phyloP scores from a whole-genome alignment of 2,329 filamentous ascomycete species.

The Botrytis byssoidea region DNA sequence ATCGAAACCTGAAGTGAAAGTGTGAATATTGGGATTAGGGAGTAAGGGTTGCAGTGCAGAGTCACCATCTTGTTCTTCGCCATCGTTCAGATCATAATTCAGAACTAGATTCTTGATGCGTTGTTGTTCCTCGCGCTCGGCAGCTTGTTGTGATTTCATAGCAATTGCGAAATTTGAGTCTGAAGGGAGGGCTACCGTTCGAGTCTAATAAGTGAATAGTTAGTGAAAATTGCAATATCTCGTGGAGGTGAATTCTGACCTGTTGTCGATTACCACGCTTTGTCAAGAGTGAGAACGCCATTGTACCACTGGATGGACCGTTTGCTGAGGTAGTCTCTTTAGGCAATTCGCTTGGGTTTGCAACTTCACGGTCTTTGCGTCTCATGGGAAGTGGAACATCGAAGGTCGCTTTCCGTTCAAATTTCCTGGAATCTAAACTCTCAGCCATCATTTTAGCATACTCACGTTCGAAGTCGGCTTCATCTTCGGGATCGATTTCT shows the following conservation, averaged over 20 bases:
- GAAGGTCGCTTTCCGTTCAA: slow-evolving; percentile 90
- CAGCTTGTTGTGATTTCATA: slow-evolving; percentile 93
- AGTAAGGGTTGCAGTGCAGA: slow-evolving; percentile 44
- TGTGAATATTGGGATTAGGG: slow-evolving; percentile 53
- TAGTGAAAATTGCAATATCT: slow-evolving; percentile 19
- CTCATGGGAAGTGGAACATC: slow-evolving; percentile 97
- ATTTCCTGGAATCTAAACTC: slow-evolving; percentile 91
- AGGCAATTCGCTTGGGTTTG: slow-evolving; percentile 41
- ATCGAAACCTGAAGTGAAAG: slow-evolving; percentile 55
- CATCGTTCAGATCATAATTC: slow-evolving; percentile 90
- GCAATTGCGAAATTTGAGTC: slow-evolving; percentile 94
- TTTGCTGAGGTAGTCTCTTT: slow-evolving; percentile 43
- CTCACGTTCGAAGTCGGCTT: slow-evolving; percentile 96
- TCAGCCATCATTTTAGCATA: slow-evolving; percentile 99
- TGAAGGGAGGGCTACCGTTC: slow-evolving; percentile 82
- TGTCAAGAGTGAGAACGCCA: slow-evolving; percentile 95
- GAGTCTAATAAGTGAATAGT: slow-evolving; percentile 57
- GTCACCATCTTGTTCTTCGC: slow-evolving; percentile 76
- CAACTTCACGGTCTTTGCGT: slow-evolving; percentile 60
- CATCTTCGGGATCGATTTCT: slow-evolving; percentile 85
- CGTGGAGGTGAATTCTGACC: slow-evolving; percentile 47
- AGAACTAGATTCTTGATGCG: slow-evolving; percentile 97
- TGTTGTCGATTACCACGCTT: slow-evolving; percentile 96
- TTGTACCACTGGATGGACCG: slow-evolving; percentile 55
- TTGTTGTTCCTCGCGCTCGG: slow-evolving; percentile 93